Evolutionary conservation across 1,139 yeast species (phyloP).

Genomic region (Nakaseomyces nivariensis): DNA sequence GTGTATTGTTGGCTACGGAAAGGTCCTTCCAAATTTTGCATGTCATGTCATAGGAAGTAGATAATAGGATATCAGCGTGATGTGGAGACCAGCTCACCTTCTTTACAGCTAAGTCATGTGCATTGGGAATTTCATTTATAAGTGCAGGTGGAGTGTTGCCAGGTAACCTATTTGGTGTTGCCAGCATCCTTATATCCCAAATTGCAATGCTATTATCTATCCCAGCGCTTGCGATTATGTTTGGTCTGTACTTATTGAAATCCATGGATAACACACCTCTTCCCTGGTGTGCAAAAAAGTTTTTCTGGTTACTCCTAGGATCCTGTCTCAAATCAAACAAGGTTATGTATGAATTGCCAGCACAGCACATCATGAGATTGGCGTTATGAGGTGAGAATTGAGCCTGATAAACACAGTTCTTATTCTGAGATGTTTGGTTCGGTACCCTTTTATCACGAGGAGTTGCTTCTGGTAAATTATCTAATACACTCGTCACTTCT

Average conservation of each 20-base stretch:
- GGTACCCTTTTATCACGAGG: slow-evolving; percentile 5
- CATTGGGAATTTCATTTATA: slow-evolving; percentile 53
- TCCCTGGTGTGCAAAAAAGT: slow-evolving; percentile 66
- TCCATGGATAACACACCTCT: slow-evolving; percentile 73
- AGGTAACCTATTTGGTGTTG: slow-evolving; percentile 16
- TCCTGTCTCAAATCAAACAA: slow-evolving; percentile 79
- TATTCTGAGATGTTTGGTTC: slow-evolving; percentile 15
- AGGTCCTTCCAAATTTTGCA: slow-evolving; percentile 76
- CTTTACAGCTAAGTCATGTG: slow-evolving; percentile 85
- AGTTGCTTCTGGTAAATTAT: slow-evolving; percentile 1
- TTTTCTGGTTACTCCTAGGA: slow-evolving; percentile 44
- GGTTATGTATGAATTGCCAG: slow-evolving; percentile 69
- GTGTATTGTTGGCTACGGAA: slow-evolving; percentile 39
- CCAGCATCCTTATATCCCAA: slow-evolving; percentile 83
- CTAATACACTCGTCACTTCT: slow-evolving; percentile 7
- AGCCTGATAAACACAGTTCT: slow-evolving; percentile 66
- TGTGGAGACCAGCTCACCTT: slow-evolving; percentile 88
- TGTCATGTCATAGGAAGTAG: slow-evolving; percentile 89
- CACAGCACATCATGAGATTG: slow-evolving; percentile 58
- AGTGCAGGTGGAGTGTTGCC: slow-evolving; percentile 20
- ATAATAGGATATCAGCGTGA: slow-evolving; percentile 54
- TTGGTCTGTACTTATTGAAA: slow-evolving; percentile 81
- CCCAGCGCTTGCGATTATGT: slow-evolving; percentile 77
- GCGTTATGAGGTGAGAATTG: slow-evolving; percentile 82
- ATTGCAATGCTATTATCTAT: slow-evolving; percentile 75